Conservation (phyloP, 208 protist species). For the Acanthamoeba castellanii region DNA sequence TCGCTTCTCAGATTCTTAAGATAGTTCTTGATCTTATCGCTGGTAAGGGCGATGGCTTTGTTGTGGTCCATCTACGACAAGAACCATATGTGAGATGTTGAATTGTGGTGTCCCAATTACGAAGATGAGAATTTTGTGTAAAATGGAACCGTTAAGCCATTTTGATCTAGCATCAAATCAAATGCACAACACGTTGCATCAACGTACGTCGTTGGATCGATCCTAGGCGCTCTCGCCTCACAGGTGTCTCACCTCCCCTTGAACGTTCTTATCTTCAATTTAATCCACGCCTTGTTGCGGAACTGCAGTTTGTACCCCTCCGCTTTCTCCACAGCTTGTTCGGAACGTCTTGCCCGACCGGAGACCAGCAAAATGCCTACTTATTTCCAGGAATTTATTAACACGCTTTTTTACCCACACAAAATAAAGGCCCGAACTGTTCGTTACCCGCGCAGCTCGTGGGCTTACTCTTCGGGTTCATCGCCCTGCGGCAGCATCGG, state of each 20-base stretch:
- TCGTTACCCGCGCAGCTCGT: background rate
- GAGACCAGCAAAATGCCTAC: background rate
- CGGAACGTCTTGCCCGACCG: background rate
- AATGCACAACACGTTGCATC: too few relatives aligned
- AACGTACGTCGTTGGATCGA: too few relatives aligned
- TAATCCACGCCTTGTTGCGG: background rate
- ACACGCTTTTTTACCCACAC: background rate
- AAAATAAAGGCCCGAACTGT: background rate
- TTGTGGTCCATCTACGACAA: conserved; percentile 47
- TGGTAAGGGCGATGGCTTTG: conserved; percentile 51
- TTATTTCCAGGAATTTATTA: background rate
- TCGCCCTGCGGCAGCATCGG: background rate
- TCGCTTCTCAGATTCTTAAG: conserved; percentile 62
- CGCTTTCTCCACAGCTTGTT: background rate
- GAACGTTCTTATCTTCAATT: background rate
- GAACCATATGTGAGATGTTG: too few relatives aligned
- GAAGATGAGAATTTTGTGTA: background rate
- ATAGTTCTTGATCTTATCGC: conserved; percentile 69
- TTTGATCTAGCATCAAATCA: background rate
- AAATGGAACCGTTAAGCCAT: background rate
- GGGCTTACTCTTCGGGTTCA: background rate
- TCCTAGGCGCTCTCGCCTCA: too few relatives aligned
- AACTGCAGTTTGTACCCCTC: background rate
- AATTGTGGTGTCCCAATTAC: background rate
- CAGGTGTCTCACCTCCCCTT: too few relatives aligned